Base-by-base conservation (phyloP, 2,329 filamentous ascomycete species). In the Pezicula radicicola region DNA sequence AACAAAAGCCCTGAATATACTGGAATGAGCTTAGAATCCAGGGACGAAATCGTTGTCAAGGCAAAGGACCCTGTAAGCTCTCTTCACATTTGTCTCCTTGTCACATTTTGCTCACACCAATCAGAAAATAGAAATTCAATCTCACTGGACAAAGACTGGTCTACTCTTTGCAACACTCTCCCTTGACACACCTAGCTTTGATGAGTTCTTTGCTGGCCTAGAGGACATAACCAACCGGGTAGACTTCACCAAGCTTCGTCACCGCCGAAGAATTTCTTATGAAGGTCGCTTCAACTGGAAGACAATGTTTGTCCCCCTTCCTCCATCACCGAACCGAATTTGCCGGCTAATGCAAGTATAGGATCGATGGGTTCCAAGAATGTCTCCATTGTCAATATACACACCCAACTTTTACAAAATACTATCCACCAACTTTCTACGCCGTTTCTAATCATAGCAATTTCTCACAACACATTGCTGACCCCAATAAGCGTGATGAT, bases 371-470 rank as follows among this genome's bases (percentile, higher is more conserved):
- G 7, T 81, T 79, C 55, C 78, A 81, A 62, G 79, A 82, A 64
- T 83, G 79, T 55, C 70, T 82, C 18, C 78, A 81, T 61, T 81
- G 78, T 66, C 75, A 78, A 59, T 82, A 81, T 63, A 81, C 79
- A 0, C 79, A 83, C 54, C 78, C 77, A 0, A 75, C 75, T 5
- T 82, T 82, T 63, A 75, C 74, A 18, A 69, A 78, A 52, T 75
- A 72, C 55, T 83, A 82, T 50, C 77, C 77, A 5, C 77, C 78
- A 3, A 78, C 76, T 1, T 79, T 76, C 61, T 82, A 82, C 63
- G 70, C 71, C 15, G 77, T 83, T 4, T 70, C 74, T 53, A 81
- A 81, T 61, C 73, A 78, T 56, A 66, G 68, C 40, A 81, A 81
- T 55, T 82, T 80, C 63, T 78, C 74, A 2, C 77, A 78, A 58